Base-by-base conservation (phyloP, 352 stramenopile species). In the Phytophthora parvispora region DNA sequence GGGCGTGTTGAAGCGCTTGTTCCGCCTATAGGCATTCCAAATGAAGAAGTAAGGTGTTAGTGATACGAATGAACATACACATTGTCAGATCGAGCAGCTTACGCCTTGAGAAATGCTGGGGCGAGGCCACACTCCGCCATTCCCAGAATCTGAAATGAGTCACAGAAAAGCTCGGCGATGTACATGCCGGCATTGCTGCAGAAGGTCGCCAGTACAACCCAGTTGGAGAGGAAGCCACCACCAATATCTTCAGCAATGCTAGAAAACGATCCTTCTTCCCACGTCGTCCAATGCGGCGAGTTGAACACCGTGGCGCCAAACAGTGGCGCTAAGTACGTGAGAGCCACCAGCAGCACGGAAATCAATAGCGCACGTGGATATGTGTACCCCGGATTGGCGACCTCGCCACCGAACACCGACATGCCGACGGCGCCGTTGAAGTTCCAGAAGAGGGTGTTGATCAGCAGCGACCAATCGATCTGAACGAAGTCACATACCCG, bases 361-460 rank as follows among this genome's bases (percentile, higher is more conserved):
- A 94, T 71, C 34, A 95, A 60, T 70, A 99, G 90, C 0, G 91
- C 94, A 9, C 79, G 71, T 6, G 94, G 92, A 67, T 97, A 98
- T 13, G 82, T 92, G 15, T 72, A 69, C 6, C 64, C 83, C 0
- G 93, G 92, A 65, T 93, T 88, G 16, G 86, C 67, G 15, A 98
- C 89, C 64, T 99, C 95, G 28, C 80, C 93, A 24, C 91, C 92
- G 65, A 98, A 98, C 1, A 86, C 87, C 10, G 90, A 95, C 25
- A 92, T 93, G 43, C 67, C 79, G 47, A 98, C 92, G 60, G 94
- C 98, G 16, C 89, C 94, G 71, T 98, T 98, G 52, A 97, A 92
- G 78, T 98, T 98, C 97, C 97, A 99, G 75, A 98, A 99, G 22
- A 99, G 79, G 49, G 97, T 98, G 65, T 98, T 98, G 28, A 98